phyloP scores from a whole-genome alignment of 2,329 filamentous ascomycete species.

The Hypoxylon sp. region DNA sequence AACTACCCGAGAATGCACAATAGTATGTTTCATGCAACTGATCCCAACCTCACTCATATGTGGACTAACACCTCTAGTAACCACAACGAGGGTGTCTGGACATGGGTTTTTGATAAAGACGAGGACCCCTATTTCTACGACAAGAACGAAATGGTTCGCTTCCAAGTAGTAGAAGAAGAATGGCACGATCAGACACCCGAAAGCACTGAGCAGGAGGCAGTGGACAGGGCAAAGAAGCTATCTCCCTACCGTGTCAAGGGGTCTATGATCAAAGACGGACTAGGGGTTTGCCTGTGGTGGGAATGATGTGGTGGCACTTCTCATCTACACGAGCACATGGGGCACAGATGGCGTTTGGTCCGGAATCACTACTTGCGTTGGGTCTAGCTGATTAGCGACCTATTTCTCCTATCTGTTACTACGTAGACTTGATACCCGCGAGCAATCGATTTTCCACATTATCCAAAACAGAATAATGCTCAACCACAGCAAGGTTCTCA shows the following conservation, averaged over 20 bases:
- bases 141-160: slow-evolving; percentile 86
- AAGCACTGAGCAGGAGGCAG: slow-evolving; percentile 70
- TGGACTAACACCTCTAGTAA: slow-evolving; percentile 65
- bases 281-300: slow-evolving; percentile 75
- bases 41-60: slow-evolving; percentile 34
- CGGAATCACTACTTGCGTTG: slow-evolving; percentile 23
- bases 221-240: slow-evolving; percentile 64
- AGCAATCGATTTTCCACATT: slow-evolving; percentile 88
- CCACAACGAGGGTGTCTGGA: slow-evolving; percentile 81
- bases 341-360: slow-evolving; percentile 31
- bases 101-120: slow-evolving; percentile 76
- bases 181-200: slow-evolving; percentile 90
- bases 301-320: slow-evolving; percentile 45
- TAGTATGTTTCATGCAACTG: slow-evolving; percentile 68
- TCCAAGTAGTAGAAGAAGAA: slow-evolving; percentile 86
- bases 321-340: slow-evolving; percentile 34
- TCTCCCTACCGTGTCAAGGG: slow-evolving; percentile 78
- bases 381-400: slow-evolving; percentile 27
- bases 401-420: slow-evolving; percentile 38
- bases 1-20: slow-evolving; percentile 79
- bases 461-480: slow-evolving; percentile 92
- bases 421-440: slow-evolving; percentile 60
- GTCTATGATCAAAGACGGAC: slow-evolving; percentile 71
- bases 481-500: slow-evolving; percentile 94
- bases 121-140: slow-evolving; percentile 86